These are phyloP conservation scores for Dendrobium catenatum DNA, from an alignment of 106 monocot genomes.

Conservation along the genomic window DNA sequence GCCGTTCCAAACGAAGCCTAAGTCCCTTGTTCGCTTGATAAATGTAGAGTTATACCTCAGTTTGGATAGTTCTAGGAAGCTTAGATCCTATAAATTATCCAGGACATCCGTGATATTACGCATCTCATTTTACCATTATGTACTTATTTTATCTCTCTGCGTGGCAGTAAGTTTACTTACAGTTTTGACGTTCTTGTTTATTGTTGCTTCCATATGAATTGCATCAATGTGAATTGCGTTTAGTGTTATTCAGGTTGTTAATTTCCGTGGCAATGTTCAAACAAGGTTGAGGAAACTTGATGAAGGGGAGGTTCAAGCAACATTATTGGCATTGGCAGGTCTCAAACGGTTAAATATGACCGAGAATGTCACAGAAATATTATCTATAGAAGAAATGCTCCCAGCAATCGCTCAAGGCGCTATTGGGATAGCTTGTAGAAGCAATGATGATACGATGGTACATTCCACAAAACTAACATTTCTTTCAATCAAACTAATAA, in stretches of 20 bases:
- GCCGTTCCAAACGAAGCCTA: too few species aligned
- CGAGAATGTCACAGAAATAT: slow-evolving; percentile 73
- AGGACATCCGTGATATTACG: too few species aligned
- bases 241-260: slow-evolving; percentile 59
- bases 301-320: slow-evolving; percentile 88
- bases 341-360: slow-evolving; percentile 85
- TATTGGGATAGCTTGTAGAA: slow-evolving; percentile 98
- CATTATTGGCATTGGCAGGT: slow-evolving; percentile 86
- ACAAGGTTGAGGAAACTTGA: slow-evolving; percentile 81
- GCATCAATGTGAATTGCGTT: neutral
- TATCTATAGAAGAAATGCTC: slow-evolving; percentile 93
- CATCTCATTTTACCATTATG: neutral
- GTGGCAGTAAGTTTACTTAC: neutral
- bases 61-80: neutral
- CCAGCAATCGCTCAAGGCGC: slow-evolving; percentile 99
- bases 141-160: neutral
- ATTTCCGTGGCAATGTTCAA: slow-evolving; percentile 98
- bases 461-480: neutral
- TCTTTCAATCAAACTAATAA: neutral
- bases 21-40: too few species aligned
- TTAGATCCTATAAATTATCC: too few species aligned
- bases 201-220: neutral
- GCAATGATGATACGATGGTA: slow-evolving; percentile 90
- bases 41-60: neutral
- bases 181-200: neutral